These are phyloP conservation scores for Termitomyces sp. DNA, from an alignment of 768 basidiomycete genomes.

Conservation along the genomic window DNA sequence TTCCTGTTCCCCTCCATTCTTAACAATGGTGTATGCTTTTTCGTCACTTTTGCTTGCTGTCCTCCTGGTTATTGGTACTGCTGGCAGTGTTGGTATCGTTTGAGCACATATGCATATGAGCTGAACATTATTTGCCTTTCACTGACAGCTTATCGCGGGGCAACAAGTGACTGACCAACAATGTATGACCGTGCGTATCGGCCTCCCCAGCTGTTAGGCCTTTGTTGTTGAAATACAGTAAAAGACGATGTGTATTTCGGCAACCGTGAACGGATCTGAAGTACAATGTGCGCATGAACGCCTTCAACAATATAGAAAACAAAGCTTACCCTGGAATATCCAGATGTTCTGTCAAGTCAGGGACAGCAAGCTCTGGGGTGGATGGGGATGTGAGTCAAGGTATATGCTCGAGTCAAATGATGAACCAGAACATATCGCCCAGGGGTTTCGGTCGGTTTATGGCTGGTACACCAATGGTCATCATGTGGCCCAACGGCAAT, in stretches of 20 bases:
- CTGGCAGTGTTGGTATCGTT: constrained; percentile 7
- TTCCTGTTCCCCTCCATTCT: not conserved
- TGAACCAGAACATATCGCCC: constrained; percentile 1
- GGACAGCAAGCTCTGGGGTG: constrained; percentile 38
- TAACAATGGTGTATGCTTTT: not conserved
- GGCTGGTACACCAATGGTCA: constrained; percentile 60
- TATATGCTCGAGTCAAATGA: not conserved
- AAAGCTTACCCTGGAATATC: not conserved
- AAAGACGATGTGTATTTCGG: constrained; percentile 43
- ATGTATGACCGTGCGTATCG: constrained; percentile 16
- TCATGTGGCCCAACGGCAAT: constrained; percentile 69
- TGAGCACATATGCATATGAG: not conserved
- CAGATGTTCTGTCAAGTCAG: constrained; percentile 45
- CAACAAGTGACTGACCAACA: constrained; percentile 10
- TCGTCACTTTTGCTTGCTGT: not conserved
- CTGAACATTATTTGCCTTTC: not conserved
- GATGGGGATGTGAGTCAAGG: constrained; percentile 52
- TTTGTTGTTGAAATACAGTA: not conserved
- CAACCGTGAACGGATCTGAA: constrained; percentile 36
- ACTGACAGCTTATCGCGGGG: constrained; percentile 6
- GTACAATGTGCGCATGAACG: constrained; percentile 31
- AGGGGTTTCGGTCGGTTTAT: constrained; percentile 58
- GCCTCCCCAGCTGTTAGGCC: not conserved
- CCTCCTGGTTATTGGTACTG: not conserved
- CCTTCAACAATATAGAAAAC: not conserved